Evolutionary conservation across 2,329 filamentous ascomycete genomes (phyloP).

Genomic region (Talaromyces sp.): DNA sequence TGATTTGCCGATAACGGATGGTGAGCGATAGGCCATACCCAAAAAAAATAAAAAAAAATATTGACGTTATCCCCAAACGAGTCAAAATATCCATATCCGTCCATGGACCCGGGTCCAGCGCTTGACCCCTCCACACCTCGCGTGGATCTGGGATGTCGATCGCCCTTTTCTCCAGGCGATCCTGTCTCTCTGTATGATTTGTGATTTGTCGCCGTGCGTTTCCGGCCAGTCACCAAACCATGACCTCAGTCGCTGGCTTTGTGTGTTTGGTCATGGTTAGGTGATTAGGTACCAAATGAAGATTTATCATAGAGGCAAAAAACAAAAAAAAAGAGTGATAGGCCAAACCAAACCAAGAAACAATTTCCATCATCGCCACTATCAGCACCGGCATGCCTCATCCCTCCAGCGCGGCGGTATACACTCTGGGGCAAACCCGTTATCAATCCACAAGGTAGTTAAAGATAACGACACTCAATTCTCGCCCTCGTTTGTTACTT

Average conservation of each 20-base stretch:
- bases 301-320: neutral
- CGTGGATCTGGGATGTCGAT: conserved; percentile 10
- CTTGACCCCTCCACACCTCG: conserved; percentile 15
- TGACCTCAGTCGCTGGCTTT: neutral
- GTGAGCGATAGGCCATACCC: neutral
- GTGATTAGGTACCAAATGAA: neutral
- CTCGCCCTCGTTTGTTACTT: neutral
- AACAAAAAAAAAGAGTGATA: neutral
- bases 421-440: neutral
- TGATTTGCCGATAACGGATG: neutral
- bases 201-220: neutral
- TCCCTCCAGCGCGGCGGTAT: neutral
- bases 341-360: conserved; percentile 38
- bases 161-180: conserved; percentile 1
- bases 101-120: neutral
- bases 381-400: neutral
- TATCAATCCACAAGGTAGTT: neutral
- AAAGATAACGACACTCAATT: neutral
- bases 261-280: neutral
- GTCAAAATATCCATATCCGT: conserved; percentile 25
- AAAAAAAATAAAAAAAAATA: neutral
- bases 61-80: conserved; percentile 21
- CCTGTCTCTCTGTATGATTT: neutral
- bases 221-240: neutral
- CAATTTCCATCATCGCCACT: conserved; percentile 32